phyloP scores from a whole-genome alignment of 2,329 filamentous ascomycete species.

The Lecanosticta acicola region DNA sequence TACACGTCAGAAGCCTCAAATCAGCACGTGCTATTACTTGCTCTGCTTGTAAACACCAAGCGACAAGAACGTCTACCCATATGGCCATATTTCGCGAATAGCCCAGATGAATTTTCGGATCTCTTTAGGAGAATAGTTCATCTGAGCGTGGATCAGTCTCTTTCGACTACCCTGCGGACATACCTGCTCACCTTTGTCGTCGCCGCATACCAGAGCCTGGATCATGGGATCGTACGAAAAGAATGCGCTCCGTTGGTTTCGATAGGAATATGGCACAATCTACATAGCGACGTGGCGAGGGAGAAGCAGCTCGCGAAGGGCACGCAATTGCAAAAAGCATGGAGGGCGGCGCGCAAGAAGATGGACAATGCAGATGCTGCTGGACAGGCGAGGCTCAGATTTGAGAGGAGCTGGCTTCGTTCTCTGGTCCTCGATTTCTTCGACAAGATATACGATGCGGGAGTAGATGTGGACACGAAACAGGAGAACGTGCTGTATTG shows the following conservation, averaged over 20 bases:
- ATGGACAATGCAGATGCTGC: conserved; percentile 80
- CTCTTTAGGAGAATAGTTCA: conserved; percentile 87
- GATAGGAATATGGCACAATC: conserved; percentile 91
- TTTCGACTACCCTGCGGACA: conserved; percentile 52
- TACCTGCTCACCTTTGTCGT: conserved; percentile 88
- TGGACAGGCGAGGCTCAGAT: conserved; percentile 72
- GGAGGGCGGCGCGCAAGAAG: conserved; percentile 79
- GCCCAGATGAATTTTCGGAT: conserved; percentile 74
- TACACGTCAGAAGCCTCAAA: conserved; percentile 78
- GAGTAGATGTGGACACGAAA: conserved; percentile 26
- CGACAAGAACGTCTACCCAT: conserved; percentile 77
- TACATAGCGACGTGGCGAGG: conserved; percentile 69
- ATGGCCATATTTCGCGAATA: conserved; percentile 77
- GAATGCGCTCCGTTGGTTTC: conserved; percentile 94
- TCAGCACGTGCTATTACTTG: conserved; percentile 81
- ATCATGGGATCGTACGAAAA: conserved; percentile 82
- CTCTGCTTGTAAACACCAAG: conserved; percentile 81
- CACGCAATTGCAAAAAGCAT: conserved; percentile 76
- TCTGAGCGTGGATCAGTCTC: conserved; percentile 60
- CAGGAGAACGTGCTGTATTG: conserved; percentile 68
- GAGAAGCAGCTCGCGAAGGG: conserved; percentile 68
- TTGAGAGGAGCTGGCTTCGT: conserved; percentile 92
- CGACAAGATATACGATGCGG: conserved; percentile 58
- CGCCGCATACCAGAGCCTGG: conserved; percentile 86
- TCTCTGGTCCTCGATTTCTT: conserved; percentile 79